Conservation (phyloP, 2,329 filamentous ascomycete species). For the Xylaria hypoxylon region DNA sequence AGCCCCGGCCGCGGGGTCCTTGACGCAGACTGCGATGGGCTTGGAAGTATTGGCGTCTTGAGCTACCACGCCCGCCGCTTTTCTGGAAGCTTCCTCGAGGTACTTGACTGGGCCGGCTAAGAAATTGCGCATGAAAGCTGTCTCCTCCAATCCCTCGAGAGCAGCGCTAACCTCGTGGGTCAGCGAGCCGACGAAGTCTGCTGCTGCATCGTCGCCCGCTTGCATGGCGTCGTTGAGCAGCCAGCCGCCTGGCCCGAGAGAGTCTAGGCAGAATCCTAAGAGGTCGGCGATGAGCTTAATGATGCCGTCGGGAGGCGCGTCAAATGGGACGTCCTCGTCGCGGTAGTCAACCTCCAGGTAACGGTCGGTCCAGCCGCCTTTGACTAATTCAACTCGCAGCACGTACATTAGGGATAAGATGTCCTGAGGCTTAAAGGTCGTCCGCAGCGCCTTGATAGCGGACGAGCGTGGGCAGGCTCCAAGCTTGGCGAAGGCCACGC, state of each 20-base stretch:
- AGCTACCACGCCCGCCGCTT: slow-evolving; percentile 18
- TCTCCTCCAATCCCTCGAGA: slow-evolving; percentile 78
- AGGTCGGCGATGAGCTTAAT: slow-evolving; percentile 78
- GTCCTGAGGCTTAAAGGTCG: slow-evolving; percentile 73
- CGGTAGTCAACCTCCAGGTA: slow-evolving; percentile 71
- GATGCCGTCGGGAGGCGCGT: slow-evolving; percentile 71
- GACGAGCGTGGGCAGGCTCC: slow-evolving; percentile 70
- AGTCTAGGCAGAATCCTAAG: slow-evolving; percentile 78
- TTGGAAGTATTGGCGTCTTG: slow-evolving; percentile 53
- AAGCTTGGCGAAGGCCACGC: slow-evolving; percentile 76
- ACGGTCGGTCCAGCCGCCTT: slow-evolving; percentile 79
- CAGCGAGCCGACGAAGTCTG: slow-evolving; percentile 73
- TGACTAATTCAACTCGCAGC: slow-evolving; percentile 77
- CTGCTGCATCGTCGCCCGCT: slow-evolving; percentile 65
- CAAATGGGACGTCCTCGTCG: slow-evolving; percentile 58
- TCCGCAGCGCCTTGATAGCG: slow-evolving; percentile 73
- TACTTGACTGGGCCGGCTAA: slow-evolving; percentile 75
- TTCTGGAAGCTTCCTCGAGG: slow-evolving; percentile 56
- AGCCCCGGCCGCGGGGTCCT: slow-evolving; percentile 58
- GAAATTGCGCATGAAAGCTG: slow-evolving; percentile 71
- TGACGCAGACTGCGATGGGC: slow-evolving; percentile 60
- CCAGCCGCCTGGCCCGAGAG: slow-evolving; percentile 80
- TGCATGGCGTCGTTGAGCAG: slow-evolving; percentile 70
- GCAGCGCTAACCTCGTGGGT: slow-evolving; percentile 77
- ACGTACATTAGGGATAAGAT: slow-evolving; percentile 78